These are phyloP conservation scores for Fusarium cicatricum DNA, from an alignment of 2,329 filamentous ascomycete species.

Conservation along the genomic window DNA sequence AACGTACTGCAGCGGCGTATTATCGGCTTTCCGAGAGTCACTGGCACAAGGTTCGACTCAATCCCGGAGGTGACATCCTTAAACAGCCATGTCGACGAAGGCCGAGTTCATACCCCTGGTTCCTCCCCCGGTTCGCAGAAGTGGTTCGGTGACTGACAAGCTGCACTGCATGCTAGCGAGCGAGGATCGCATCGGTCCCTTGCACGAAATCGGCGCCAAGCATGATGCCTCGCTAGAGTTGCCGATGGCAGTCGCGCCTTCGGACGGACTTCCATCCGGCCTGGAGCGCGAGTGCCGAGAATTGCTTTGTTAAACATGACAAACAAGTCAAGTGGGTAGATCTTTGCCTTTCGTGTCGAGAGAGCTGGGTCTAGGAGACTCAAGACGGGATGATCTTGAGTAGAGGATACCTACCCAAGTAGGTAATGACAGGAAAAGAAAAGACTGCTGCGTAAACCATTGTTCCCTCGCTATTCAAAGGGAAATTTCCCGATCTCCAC, in stretches of 20 bases:
- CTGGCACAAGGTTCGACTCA: slow-evolving; percentile 7
- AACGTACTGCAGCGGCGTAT: slow-evolving; percentile 7
- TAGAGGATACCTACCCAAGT: too few relatives aligned
- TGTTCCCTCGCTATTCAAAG: too few relatives aligned
- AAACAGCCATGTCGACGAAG: slow-evolving; percentile 12
- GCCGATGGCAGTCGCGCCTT: not conserved
- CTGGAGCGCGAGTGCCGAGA: not conserved
- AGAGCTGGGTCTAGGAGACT: too few relatives aligned
- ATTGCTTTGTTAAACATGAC: not conserved
- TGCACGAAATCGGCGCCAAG: not conserved
- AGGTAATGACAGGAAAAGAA: too few relatives aligned
- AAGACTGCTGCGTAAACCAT: too few relatives aligned
- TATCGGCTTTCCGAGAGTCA: not conserved
- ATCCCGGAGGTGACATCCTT: slow-evolving; percentile 17
- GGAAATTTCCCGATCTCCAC: too few relatives aligned
- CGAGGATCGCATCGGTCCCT: slow-evolving; percentile 13
- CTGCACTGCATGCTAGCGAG: slow-evolving; percentile 1
- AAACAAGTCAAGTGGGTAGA: not conserved
- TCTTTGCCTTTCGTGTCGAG: not conserved
- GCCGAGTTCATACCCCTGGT: slow-evolving; percentile 5
- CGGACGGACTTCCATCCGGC: not conserved
- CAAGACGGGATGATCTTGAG: too few relatives aligned
- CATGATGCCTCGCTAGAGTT: not conserved
- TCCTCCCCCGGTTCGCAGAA: slow-evolving; percentile 13
- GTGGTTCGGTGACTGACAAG: not conserved